Base-by-base conservation (phyloP, 208 protist species). In the Leishmania tarentolae region DNA sequence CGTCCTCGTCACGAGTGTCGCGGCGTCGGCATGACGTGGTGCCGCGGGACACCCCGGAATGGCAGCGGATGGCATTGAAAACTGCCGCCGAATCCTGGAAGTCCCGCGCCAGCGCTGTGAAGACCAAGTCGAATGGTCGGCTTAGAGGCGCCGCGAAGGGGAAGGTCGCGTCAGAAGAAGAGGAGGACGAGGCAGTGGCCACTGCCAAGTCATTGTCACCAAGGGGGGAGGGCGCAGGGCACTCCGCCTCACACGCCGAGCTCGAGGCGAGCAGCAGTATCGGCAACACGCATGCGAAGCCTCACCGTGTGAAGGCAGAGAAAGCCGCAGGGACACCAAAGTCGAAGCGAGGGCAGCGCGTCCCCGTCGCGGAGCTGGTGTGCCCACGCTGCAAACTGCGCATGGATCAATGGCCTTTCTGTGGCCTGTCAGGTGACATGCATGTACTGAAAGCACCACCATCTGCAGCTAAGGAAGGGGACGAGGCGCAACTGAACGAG, bases 361-460 rank as follows among this genome's bases (percentile, higher is more conserved):
- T 47, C 11, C 47, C 61, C 13, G 81, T 76, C 50, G 72, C 74
- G 19, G 63, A 79, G 3, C 79, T 84, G 42, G 28, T 88, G 53
- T 94, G 91, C 71, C 73, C 73, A 21, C 79, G 63, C 42, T 94
- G 91, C 69, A 87, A 86, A 24, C 83, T 94, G 52, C 82, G 79
- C 57, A 85, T 86, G 78, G 72, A 84, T n/a, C 83, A 94, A 35
- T 94, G 91, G 91, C 84, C 85, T 0, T 94, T 88, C 81, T 94
- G 91, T 68, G 91, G 91, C 21, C 44, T 94, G 17, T 86, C 87
- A 8, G 91, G 88, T 52, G 86, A 91, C 19, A 66, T 79, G n/a
- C 89, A 95, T 76, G 82, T 84, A 2, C 24, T 82, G 42, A 76
- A 44, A n/a, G 77, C 35, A 46, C 56, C 74, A 9, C 6, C 8